These are phyloP conservation scores for Leptographium procerum DNA, from an alignment of 2,329 filamentous ascomycete genomes.

Conservation along the genomic window DNA sequence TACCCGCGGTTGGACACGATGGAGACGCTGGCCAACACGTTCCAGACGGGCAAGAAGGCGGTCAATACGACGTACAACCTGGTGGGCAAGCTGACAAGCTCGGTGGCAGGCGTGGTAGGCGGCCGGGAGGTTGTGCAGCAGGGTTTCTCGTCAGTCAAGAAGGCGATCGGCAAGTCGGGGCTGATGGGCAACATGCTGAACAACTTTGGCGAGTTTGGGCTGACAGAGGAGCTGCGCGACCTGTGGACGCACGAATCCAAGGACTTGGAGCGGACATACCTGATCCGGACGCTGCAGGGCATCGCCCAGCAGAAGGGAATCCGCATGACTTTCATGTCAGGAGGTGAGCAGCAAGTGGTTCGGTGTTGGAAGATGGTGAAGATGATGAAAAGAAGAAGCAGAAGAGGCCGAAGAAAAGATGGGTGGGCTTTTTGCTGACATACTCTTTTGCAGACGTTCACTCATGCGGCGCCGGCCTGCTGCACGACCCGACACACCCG, in stretches of 20 bases:
- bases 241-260: slow-evolving; percentile 98
- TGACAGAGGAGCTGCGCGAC: slow-evolving; percentile 87
- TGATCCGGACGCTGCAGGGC: slow-evolving; percentile 89
- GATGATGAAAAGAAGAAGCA: neutral
- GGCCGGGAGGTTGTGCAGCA: slow-evolving; percentile 87
- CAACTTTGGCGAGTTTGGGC: slow-evolving; percentile 91
- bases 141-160: slow-evolving; percentile 91
- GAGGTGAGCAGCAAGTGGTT: slow-evolving; percentile 58
- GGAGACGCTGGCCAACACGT: slow-evolving; percentile 80
- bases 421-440: neutral
- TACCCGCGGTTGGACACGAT: slow-evolving; percentile 88
- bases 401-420: neutral
- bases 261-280: slow-evolving; percentile 90
- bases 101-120: slow-evolving; percentile 88
- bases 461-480: slow-evolving; percentile 78
- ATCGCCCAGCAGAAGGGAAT: slow-evolving; percentile 92
- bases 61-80: slow-evolving; percentile 96
- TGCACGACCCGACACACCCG: slow-evolving; percentile 87
- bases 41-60: slow-evolving; percentile 90
- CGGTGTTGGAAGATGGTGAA: too few species aligned
- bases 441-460: slow-evolving; percentile 65
- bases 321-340: slow-evolving; percentile 93
- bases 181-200: slow-evolving; percentile 93
- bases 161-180: slow-evolving; percentile 87
- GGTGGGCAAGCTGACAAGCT: slow-evolving; percentile 87